phyloP scores from a whole-genome alignment of 2,329 filamentous ascomycete genomes.

The Xylaria multiplex region DNA sequence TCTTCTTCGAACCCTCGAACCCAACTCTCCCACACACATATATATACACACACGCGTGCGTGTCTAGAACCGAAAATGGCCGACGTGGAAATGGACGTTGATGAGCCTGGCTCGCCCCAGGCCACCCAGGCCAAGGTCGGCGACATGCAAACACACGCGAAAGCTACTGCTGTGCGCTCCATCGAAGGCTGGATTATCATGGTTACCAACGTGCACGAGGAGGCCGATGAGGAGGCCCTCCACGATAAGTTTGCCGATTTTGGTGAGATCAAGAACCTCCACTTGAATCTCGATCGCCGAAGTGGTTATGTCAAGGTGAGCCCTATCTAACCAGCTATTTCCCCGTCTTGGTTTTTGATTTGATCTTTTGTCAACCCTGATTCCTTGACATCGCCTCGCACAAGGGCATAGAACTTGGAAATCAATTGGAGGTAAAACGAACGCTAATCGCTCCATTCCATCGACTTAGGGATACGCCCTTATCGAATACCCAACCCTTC shows the following conservation, averaged over 20 bases:
- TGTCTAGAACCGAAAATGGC: slow-evolving; percentile 54
- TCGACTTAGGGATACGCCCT: slow-evolving; percentile 78
- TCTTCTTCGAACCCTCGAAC: background rate
- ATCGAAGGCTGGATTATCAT: slow-evolving; percentile 92
- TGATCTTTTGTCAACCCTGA: background rate
- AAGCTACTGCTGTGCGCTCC: slow-evolving; percentile 83
- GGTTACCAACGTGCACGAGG: slow-evolving; percentile 87
- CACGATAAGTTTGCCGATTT: slow-evolving; percentile 85
- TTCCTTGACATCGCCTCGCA: background rate
- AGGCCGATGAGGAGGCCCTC: slow-evolving; percentile 84
- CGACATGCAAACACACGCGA: slow-evolving; percentile 76
- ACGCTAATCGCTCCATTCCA: slow-evolving; percentile 9
- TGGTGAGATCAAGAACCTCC: slow-evolving; percentile 87
- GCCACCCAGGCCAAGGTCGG: slow-evolving; percentile 59
- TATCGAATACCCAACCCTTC: slow-evolving; percentile 83
- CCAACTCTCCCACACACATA: too few relatives aligned
- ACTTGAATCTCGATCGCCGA: slow-evolving; percentile 82
- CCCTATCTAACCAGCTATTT: slow-evolving; percentile 8
- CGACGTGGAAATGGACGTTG: slow-evolving; percentile 69
- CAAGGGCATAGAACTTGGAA: background rate
- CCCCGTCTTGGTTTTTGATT: too few relatives aligned
- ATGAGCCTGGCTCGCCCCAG: slow-evolving; percentile 56
- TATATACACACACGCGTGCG: slow-evolving; percentile 10
- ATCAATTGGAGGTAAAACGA: background rate
- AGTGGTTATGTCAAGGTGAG: slow-evolving; percentile 87